phyloP scores from a whole-genome alignment of 441 rosid species.

The Hypseocharis bilobata region DNA sequence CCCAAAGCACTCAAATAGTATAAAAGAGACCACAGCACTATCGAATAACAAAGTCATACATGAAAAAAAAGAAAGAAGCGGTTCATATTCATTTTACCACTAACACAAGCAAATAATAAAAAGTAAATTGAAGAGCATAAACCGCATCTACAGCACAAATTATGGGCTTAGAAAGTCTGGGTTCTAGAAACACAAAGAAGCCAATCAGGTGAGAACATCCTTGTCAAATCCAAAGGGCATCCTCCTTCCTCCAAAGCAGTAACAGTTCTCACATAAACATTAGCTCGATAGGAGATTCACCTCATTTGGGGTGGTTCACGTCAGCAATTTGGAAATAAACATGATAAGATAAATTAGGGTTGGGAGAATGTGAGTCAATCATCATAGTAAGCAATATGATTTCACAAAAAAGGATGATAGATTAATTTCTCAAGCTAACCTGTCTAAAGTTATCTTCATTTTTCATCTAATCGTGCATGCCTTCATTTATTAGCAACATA shows the following conservation, averaged over 20 bases:
- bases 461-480: neutral
- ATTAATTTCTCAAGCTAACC: neutral
- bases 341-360: neutral
- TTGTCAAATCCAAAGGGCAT: neutral
- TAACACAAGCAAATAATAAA: neutral
- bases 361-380: neutral
- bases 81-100: neutral
- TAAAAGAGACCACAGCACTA: slow-evolving; percentile 5
- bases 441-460: neutral
- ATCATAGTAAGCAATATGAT: neutral
- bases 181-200: neutral
- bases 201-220: neutral
- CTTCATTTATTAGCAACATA: no score
- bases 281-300: neutral
- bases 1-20: slow-evolving; percentile 8
- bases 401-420: neutral
- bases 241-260: neutral
- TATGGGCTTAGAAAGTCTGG: neutral
- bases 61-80: neutral
- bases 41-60: neutral
- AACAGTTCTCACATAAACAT: neutral
- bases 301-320: neutral
- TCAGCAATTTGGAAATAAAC: neutral
- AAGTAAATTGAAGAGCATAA: neutral
- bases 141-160: neutral